Base-by-base conservation (phyloP, 2,329 filamentous ascomycete genomes). In the Exophiala lecanii-corni region DNA sequence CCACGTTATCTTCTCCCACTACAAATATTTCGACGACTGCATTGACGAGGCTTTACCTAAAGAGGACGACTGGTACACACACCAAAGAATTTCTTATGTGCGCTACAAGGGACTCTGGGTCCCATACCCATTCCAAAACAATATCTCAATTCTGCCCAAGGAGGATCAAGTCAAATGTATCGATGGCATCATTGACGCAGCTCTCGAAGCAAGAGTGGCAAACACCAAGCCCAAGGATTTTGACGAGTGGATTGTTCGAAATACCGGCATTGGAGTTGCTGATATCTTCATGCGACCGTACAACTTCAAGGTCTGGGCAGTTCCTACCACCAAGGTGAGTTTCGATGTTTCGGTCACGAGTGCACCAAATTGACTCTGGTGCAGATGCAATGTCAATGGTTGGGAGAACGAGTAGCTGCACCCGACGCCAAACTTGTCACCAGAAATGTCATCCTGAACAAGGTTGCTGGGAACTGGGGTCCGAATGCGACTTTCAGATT, bases 21-120 rank as follows among this genome's bases (percentile, higher is more conserved):
- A 98, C 84, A 96, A 96, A 75, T 98, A 98, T 81, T 98, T 98
- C 68, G 92, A 98, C 73, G 92, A 98, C 76, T 94, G 87, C 75
- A 84, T 98, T 65, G 80, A 97, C 67, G 92, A 98, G 77, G 92
- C 92, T 40, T 82, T 98, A 31, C 92, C 92, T 60, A 88, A 88
- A 63, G 81, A 89, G 47, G 84, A 87, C 47, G 92, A 98, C 74
- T 98, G 92, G 92, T 97, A 85, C 73, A 87, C 82, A 55, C 92
- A 98, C 75, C 85, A 98, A 77, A 89, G 92, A 65, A 92, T 98
- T 71, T 98, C 92, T 53, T 98, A 98, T 68, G 91, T 98, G 58
- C 89, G 92, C 64, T 96, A 89, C 84, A 91, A 94, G 81, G 77
- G 78, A 56, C 78, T 88, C 63, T 98, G 92, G 92, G 92, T 98